Percentiles rank a stretch among this genome's conserved stretches.
Conservation (phyloP, 805 yeast genomes). For the Cyberlindnera sargentensis region DNA sequence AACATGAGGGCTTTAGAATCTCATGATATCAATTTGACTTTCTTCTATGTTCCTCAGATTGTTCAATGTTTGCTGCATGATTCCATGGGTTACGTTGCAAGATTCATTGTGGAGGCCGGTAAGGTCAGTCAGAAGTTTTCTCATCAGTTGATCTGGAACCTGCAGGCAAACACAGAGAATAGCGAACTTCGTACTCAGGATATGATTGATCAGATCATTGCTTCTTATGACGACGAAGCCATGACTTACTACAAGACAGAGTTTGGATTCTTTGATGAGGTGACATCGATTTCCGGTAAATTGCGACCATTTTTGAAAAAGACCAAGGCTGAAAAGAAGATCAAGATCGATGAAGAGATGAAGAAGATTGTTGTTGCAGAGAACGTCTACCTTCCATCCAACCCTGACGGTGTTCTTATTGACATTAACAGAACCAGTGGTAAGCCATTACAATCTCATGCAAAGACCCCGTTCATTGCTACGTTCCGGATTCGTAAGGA, state of each 20-base stretch:
- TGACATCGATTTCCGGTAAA: conserved; percentile 90
- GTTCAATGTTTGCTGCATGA: conserved; percentile 90
- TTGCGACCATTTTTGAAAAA: conserved; percentile 91
- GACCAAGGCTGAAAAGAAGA: conserved; percentile 92
- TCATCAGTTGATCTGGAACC: conserved; percentile 97
- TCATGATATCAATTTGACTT: conserved; percentile 81
- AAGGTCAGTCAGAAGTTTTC: conserved; percentile 86
- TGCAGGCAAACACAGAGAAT: conserved; percentile 85
- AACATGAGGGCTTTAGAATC: conserved; percentile 85
- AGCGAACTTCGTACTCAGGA: conserved; percentile 83
- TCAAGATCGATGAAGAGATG: conserved; percentile 96
- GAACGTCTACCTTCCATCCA: conserved; percentile 90
- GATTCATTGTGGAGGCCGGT: conserved; percentile 88
- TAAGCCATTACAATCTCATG: conserved; percentile 93
- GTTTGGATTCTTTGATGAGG: conserved; percentile 83
- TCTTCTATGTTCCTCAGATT: conserved; percentile 96
- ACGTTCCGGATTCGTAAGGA: conserved; percentile 76
- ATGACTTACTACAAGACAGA: conserved; percentile 69
- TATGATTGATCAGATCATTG: conserved; percentile 59
- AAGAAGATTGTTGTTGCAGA: conserved; percentile 59
- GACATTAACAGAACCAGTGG: conserved; percentile 92
- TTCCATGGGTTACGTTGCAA: conserved; percentile 73
- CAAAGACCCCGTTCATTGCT: conserved; percentile 98
- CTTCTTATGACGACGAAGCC: conserved; percentile 54
- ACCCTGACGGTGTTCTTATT: conserved; percentile 91